These are phyloP conservation scores for Leccinum subrobustum DNA, from an alignment of 1,284 basidiomycete genomes.

Conservation along the genomic window DNA sequence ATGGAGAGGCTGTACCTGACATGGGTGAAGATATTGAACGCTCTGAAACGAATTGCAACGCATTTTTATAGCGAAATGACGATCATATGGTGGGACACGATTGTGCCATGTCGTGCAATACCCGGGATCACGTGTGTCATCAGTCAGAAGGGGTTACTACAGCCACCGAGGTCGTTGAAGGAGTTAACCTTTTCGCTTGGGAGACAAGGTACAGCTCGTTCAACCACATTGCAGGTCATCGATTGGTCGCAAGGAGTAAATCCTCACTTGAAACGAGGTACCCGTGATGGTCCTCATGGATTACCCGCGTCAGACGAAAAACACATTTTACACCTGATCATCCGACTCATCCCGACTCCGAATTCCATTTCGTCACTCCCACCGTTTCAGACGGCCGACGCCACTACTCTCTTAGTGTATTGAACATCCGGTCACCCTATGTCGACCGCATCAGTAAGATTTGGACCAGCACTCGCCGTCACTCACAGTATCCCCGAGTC, in stretches of 20 bases:
- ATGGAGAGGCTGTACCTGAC: conserved; percentile 11
- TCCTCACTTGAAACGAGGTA: background rate
- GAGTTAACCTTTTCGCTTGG: background rate
- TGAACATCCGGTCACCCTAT: conserved; percentile 67
- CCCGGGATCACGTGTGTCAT: conserved; percentile 27
- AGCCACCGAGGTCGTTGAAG: background rate
- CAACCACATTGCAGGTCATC: background rate
- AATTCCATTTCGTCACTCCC: conserved; percentile 5
- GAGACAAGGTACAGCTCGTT: background rate
- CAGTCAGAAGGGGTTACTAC: conserved; percentile 6
- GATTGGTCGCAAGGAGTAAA: background rate
- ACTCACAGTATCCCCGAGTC: conserved; percentile 85
- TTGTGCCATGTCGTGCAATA: conserved; percentile 31
- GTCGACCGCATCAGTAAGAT: background rate
- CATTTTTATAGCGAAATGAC: background rate
- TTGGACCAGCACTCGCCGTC: background rate
- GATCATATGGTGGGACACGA: conserved; percentile 21
- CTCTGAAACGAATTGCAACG: background rate
- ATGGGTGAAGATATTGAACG: conserved; percentile 9
- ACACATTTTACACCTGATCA: background rate
- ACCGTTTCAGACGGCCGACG: background rate
- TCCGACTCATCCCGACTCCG: background rate
- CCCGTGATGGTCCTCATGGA: background rate
- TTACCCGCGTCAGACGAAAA: background rate
- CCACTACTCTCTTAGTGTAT: conserved; percentile 45